Base-by-base conservation (phyloP, 108 stramenopile genomes). In the Schizochytrium sp. region DNA sequence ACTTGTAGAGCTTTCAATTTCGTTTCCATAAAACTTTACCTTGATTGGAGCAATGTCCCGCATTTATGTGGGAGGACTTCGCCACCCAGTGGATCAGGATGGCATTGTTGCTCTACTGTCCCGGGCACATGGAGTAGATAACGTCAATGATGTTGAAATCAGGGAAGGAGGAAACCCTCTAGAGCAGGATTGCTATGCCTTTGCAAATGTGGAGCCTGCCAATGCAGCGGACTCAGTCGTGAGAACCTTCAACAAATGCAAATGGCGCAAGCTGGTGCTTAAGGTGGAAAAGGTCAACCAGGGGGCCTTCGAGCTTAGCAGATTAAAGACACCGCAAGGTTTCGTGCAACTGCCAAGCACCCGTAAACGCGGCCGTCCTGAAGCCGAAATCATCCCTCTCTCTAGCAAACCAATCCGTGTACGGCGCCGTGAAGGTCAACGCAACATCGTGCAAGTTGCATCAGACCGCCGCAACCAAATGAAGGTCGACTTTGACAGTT, bases 161-260 rank as follows among this genome's bases (percentile, higher is more conserved):
- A 17, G 28, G n/a, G 47, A 83, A 42, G 76, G 76, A 5, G 76
- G 76, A 49, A 83, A 83, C 47, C 76, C 76, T 10, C 10, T 55
- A 10, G 76, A 83, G 76, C 76, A 83, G 2, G 76, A 83, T 40
- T 49, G 50, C 50, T 83, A 47, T 40, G 1, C 40, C 50, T 83
- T 83, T 50, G 76, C 76, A 0, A 40, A 38, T 50, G 15, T 83
- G 28, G 53, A 55, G 50, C 53, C 76, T 0, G 15, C 10, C 13
- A 53, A 83, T 2, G 76, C 76, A 5, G 76, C 76, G 13, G 53
- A 55, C 13, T 47, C 28, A 17, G 49, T 47, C 76, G 53, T 83
- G 38, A 83, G 55, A 53, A 50, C 76, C 17, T 83, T 38, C 76
- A 83, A 83, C 76, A 83, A 83, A 53, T 83, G 76, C 76, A 83